Conservation (phyloP, 1,284 basidiomycete genomes). For the Paramarasmius palmivorus region DNA sequence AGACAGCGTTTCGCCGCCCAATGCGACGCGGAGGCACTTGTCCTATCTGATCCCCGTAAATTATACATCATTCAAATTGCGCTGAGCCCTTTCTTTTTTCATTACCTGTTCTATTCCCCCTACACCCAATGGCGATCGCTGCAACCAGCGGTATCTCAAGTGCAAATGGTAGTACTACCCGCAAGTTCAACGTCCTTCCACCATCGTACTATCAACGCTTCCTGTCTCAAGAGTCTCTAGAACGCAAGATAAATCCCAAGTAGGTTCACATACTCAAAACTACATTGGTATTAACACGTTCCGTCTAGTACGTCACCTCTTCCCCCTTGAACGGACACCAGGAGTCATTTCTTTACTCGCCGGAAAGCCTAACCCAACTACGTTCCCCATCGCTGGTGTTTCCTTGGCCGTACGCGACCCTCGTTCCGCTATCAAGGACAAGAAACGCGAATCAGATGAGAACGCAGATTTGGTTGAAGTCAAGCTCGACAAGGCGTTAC, state of each 20-base stretch:
- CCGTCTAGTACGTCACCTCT: constrained; percentile 55
- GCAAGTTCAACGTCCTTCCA: not conserved
- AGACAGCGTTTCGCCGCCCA: too few species aligned
- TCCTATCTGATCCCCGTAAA: too few species aligned
- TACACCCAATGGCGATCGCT: too few species aligned
- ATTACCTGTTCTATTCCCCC: too few species aligned
- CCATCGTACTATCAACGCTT: not conserved
- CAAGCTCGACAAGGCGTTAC: constrained; percentile 43
- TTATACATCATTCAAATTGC: too few species aligned
- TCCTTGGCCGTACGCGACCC: constrained; percentile 59
- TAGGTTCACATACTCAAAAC: not conserved
- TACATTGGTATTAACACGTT: not conserved
- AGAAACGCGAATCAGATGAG: constrained; percentile 29
- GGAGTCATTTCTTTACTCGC: constrained; percentile 87
- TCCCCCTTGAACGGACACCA: constrained; percentile 76
- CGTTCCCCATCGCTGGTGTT: constrained; percentile 87
- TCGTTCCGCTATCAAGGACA: not conserved
- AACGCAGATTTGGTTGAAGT: constrained; percentile 49
- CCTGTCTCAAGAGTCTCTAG: not conserved
- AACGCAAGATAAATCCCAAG: not conserved
- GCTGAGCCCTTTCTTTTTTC: too few species aligned
- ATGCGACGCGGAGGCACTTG: too few species aligned
- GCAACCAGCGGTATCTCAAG: too few species aligned
- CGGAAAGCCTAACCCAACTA: constrained; percentile 85
- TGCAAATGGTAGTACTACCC: not conserved